A percentile compares a stretch with the other conserved stretches of the same genome.
Evolutionary conservation across 768 basidiomycete genomes (phyloP).

Genomic region (Rickenella mellea): DNA sequence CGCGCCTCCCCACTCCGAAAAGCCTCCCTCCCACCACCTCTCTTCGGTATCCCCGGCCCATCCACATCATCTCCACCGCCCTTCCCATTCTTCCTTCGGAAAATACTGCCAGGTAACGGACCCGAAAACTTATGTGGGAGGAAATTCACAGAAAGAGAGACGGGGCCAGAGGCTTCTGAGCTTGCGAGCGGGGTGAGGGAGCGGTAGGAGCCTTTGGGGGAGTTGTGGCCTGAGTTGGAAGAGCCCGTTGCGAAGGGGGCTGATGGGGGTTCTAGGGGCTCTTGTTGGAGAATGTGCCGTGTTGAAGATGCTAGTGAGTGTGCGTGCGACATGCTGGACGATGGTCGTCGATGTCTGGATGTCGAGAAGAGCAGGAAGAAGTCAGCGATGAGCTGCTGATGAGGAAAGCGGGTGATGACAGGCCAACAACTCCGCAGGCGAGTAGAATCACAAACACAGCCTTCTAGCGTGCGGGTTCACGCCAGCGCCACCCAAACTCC

Average conservation of each 20-base stretch:
- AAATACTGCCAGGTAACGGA: conserved; percentile 27
- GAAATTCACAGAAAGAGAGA: conserved; percentile 58
- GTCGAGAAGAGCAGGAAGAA: no score
- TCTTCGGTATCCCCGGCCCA: conserved; percentile 38
- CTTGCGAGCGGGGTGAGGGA: conserved; percentile 17
- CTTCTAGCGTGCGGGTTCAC: no score
- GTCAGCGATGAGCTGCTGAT: no score
- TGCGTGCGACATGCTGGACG: conserved; percentile 28
- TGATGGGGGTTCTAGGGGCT: conserved; percentile 28
- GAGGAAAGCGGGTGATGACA: no score
- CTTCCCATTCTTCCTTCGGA: conserved; percentile 27
- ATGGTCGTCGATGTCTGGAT: conserved; percentile 17
- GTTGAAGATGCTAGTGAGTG: conserved; percentile 38
- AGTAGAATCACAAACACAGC: no score
- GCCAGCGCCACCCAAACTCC: no score
- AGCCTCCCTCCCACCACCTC: conserved; percentile 64
- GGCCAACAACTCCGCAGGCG: no score
- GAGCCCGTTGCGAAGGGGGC: conserved; percentile 27
- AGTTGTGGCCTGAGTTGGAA: conserved; percentile 4
- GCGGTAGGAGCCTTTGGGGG: conserved; percentile 13
- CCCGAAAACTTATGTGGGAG: conserved; percentile 67
- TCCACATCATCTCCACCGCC: conserved; percentile 25
- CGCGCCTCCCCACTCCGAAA: conserved; percentile 42
- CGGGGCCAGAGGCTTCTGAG: conserved; percentile 6
- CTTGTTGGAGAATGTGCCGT: conserved; percentile 31